phyloP scores from a whole-genome alignment of 2,329 filamentous ascomycete genomes.

The Domatiomyces catenatus region DNA sequence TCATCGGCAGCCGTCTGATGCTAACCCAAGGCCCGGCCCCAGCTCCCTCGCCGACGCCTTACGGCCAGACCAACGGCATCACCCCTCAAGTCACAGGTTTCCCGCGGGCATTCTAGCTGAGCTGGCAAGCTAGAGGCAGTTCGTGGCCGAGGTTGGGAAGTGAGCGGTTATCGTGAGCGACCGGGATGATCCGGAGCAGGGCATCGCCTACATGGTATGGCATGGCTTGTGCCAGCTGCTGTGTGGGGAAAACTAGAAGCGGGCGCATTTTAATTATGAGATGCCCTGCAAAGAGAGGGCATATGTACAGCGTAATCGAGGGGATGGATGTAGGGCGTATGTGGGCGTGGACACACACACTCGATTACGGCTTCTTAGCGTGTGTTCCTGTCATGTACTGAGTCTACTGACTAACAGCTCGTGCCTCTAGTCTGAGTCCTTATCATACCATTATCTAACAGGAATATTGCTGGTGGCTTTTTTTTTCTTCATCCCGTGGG shows the following conservation, averaged over 20 bases:
- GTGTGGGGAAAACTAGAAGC: not conserved
- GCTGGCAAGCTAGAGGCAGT: not conserved
- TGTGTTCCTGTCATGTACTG: too few relatives aligned
- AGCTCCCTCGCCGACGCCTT: constrained; percentile 48
- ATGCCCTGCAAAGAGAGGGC: too few relatives aligned
- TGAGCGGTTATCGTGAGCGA: not conserved
- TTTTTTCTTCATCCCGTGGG: too few relatives aligned
- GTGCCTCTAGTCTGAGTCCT: too few relatives aligned
- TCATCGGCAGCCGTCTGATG: constrained; percentile 83
- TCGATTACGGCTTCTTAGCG: too few relatives aligned
- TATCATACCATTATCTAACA: too few relatives aligned
- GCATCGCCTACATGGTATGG: not conserved
- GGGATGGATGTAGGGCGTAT: too few relatives aligned
- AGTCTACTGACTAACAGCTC: too few relatives aligned
- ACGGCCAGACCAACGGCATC: constrained; percentile 72
- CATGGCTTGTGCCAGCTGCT: not conserved
- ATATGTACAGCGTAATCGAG: too few relatives aligned
- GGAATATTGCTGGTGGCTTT: too few relatives aligned
- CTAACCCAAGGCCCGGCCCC: constrained; percentile 72
- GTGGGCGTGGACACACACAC: too few relatives aligned
- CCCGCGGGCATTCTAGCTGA: constrained; percentile 34
- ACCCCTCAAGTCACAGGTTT: constrained; percentile 76
- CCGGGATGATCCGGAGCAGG: not conserved
- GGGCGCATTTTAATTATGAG: not conserved
- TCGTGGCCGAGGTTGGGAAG: not conserved